phyloP scores from a whole-genome alignment of 2,329 filamentous ascomycete genomes.

The Aspergillus sojae region DNA sequence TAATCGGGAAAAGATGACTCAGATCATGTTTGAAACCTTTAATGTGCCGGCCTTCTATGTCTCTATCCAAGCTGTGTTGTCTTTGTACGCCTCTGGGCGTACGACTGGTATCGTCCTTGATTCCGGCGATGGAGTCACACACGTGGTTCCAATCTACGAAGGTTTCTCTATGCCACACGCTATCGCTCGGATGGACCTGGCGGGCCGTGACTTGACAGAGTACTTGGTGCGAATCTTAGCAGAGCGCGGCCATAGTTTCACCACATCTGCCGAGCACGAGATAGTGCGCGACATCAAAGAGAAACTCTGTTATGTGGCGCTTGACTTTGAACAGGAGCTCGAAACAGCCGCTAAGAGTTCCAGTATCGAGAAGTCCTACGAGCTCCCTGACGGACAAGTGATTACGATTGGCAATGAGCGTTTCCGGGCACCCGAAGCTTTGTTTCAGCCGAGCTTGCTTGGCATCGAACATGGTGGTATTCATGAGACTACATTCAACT shows the following conservation, averaged over 20 bases:
- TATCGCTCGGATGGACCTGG: constrained; percentile 99
- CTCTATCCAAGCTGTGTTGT: constrained; percentile 99
- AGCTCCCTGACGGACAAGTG: constrained; percentile 98
- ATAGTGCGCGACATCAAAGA: constrained; percentile 99
- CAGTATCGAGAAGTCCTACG: constrained; percentile 99
- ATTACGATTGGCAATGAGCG: constrained; percentile 99
- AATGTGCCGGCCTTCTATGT: constrained; percentile 99
- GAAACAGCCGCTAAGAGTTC: constrained; percentile 99
- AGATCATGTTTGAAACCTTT: constrained; percentile 99
- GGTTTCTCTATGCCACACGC: constrained; percentile 99
- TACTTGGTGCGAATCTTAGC: constrained; percentile 99
- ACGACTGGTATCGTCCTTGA: constrained; percentile 99
- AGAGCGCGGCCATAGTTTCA: constrained; percentile 99
- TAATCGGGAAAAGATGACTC: constrained; percentile 99
- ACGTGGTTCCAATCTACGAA: constrained; percentile 99
- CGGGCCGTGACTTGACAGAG: constrained; percentile 98
- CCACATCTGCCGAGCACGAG: constrained; percentile 99
- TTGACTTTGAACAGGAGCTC: constrained; percentile 99
- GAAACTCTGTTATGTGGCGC: constrained; percentile 99
- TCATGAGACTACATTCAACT: constrained; percentile 99
- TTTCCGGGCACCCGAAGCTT: constrained; percentile 98
- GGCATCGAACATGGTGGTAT: constrained; percentile 99
- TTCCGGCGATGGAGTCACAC: constrained; percentile 99
- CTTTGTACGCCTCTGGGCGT: constrained; percentile 99
- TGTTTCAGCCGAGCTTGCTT: constrained; percentile 98